These are phyloP conservation scores for Acanthamoeba healyi DNA, from an alignment of 208 protist genomes.

Conservation along the genomic window DNA sequence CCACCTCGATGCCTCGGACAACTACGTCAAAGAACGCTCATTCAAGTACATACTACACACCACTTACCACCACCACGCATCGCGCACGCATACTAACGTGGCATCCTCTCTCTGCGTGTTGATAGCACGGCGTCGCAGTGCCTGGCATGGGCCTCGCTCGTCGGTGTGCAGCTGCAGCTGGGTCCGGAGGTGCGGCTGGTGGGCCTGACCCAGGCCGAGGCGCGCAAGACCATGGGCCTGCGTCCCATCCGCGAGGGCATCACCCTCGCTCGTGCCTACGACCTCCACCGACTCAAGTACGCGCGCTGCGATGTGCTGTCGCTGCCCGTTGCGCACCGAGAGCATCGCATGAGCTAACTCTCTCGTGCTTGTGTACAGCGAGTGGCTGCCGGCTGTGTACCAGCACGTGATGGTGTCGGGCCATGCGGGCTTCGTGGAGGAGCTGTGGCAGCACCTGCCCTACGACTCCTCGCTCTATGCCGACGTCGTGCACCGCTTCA, in stretches of 20 bases:
- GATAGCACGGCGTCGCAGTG: neutral
- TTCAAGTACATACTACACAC: neutral
- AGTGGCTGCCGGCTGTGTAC: conserved; percentile 22
- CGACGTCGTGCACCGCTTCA: neutral
- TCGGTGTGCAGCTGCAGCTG: conserved; percentile 9
- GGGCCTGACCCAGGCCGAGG: neutral
- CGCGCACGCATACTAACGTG: neutral
- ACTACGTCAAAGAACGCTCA: conserved; percentile 57
- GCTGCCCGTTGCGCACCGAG: too few relatives aligned
- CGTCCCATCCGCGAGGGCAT: neutral
- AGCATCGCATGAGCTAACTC: neutral
- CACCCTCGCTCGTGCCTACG: conserved; percentile 30
- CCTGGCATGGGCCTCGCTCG: neutral
- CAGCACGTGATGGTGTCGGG: neutral
- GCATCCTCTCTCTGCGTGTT: too few relatives aligned
- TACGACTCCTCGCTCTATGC: conserved; percentile 29
- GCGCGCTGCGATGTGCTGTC: too few relatives aligned
- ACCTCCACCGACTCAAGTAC: conserved; percentile 7
- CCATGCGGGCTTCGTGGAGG: neutral
- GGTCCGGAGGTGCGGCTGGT: conserved; percentile 5
- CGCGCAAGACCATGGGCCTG: neutral
- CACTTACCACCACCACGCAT: neutral
- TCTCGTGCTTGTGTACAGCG: neutral
- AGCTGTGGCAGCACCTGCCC: conserved; percentile 33
- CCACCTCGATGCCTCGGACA: conserved; percentile 46